These are phyloP conservation scores for Globisporangium alternatum DNA, from an alignment of 352 stramenopile genomes.

Conservation along the genomic window DNA sequence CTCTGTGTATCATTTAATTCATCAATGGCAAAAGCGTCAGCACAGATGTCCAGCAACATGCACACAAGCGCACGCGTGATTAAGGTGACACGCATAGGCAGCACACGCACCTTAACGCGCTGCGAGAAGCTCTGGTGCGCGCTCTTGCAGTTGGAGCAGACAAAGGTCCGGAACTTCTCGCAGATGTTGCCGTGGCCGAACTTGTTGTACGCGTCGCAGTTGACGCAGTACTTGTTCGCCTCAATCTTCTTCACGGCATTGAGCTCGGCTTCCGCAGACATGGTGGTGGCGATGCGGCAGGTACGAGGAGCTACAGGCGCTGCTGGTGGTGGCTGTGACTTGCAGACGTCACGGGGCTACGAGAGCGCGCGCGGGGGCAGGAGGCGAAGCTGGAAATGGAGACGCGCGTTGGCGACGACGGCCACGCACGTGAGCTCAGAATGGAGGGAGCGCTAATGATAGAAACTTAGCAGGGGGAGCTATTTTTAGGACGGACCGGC, in stretches of 20 bases:
- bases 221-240: slow-evolving; percentile 81
- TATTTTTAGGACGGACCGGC: slow-evolving; percentile 3
- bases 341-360: background rate
- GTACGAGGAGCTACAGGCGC: background rate
- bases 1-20: slow-evolving; percentile 30
- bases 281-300: background rate
- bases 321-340: background rate
- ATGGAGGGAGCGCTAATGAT: slow-evolving; percentile 1
- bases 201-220: slow-evolving; percentile 83
- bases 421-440: slow-evolving; percentile 7
- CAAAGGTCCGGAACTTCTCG: slow-evolving; percentile 91
- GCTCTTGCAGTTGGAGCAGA: slow-evolving; percentile 95
- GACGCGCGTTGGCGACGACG: background rate
- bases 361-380: background rate
- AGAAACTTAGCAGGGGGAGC: background rate
- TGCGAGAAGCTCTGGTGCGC: slow-evolving; percentile 93
- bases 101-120: slow-evolving; percentile 84
- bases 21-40: background rate
- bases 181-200: slow-evolving; percentile 93
- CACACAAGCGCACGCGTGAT: background rate
- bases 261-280: slow-evolving; percentile 59
- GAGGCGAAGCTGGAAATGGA: slow-evolving; percentile 9
- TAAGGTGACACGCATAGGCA: background rate
- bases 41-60: background rate
- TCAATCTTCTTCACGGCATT: slow-evolving; percentile 84